Percentiles rank a stretch among this genome's conserved stretches.
Evolutionary conservation across 352 stramenopile species (phyloP).

Genomic region (Aphanomyces astaci): DNA sequence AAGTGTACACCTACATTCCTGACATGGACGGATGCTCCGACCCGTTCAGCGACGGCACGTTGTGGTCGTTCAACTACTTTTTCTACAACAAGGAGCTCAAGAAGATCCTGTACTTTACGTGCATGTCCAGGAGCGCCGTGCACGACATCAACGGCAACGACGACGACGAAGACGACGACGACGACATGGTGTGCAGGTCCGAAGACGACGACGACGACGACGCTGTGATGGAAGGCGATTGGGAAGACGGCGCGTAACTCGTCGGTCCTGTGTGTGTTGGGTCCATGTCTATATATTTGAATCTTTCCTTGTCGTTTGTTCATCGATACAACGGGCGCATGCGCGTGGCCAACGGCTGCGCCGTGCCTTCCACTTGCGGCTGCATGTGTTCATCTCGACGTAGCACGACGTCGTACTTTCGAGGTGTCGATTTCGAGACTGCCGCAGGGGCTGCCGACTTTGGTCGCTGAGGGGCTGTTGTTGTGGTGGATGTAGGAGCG

Average conservation of each 20-base stretch:
- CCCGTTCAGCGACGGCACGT: constrained; percentile 85
- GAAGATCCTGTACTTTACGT: constrained; percentile 92
- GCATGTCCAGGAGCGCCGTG: constrained; percentile 73
- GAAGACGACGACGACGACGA: constrained; percentile 39
- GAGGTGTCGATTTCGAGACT: neutral
- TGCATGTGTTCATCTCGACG: neutral
- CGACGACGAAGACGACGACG: constrained; percentile 68
- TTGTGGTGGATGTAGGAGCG: no score
- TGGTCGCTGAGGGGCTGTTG: no score
- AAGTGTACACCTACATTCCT: constrained; percentile 90
- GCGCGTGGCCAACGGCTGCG: constrained; percentile 22
- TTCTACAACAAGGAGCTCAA: constrained; percentile 92
- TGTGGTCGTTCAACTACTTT: constrained; percentile 95
- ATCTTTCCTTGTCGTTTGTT: neutral
- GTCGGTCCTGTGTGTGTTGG: no score
- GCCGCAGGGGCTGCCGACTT: neutral
- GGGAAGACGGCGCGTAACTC: constrained; percentile 62
- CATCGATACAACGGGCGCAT: constrained; percentile 16
- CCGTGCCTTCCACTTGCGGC: constrained; percentile 17
- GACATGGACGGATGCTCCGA: constrained; percentile 85
- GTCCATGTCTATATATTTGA: no score
- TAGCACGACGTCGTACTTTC: neutral
- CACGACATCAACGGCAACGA: constrained; percentile 24
- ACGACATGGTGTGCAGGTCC: constrained; percentile 61
- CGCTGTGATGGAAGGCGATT: constrained; percentile 20